Evolutionary conservation across 2,329 filamentous ascomycete species (phyloP), one percentile per base, ranked within the genome.

Genomic region (Allantophomopsis cytisporea): DNA sequence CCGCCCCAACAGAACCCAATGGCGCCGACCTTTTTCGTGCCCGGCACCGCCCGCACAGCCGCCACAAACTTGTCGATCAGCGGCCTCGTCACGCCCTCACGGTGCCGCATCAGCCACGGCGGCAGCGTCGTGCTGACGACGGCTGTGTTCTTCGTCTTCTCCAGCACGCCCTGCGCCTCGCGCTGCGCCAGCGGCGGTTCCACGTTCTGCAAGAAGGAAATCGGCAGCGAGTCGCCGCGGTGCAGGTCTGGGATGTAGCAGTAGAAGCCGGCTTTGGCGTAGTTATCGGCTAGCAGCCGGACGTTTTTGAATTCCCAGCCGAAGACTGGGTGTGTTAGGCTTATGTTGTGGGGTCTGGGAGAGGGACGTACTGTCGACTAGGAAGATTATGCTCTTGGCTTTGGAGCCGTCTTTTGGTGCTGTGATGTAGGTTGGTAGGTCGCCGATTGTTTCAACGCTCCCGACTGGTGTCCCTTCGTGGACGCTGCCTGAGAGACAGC

Each of bases 1-100:
- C 69, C 74, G 30, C 73, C 73, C 73, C 72, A 79, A 58, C 71
- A 76, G 56, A 73, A 77, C 0, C 73, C 74, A 0, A 69, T 66
- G 0, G 63, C 66, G 17, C 65, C 71, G 37, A 76, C 53, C 38
- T 60, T 61, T 5, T 59, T 47, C 4, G 60, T 63, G 2, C 60
- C 61, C 1, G 59, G 58, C 6, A 57, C 56, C 39, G 47, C 47
- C 17, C 59, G 52, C 5, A 66, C 51, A 15, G 58, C 46, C 35
- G 56, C 53, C 43, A 65, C 60, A 50, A 64, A 66, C 34, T 53
- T 54, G 28, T 63, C 59, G 41, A 65, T 61, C n/a, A 65, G 39
- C 1, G 63, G 63, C 39, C 59, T 57, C 4, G 56, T 44, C 10
- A 65, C 58, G 11, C 43, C 57, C 47, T 67, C 63, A 21, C 61